A percentile compares a stretch with the other conserved stretches of the same genome.
Conservation (phyloP, 306 rosid genomes). For the Arachis hypogaea region DNA sequence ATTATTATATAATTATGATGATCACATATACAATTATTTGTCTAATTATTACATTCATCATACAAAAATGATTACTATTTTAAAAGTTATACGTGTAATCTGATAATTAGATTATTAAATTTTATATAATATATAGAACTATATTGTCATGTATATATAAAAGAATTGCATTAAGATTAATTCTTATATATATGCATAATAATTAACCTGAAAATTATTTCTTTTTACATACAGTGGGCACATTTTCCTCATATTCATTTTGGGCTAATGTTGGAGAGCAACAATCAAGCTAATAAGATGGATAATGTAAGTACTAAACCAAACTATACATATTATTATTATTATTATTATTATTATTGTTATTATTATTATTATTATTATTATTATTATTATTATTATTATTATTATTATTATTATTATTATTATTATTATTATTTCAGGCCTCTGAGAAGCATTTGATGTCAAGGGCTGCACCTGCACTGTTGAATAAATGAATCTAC, state of each 20-base stretch:
- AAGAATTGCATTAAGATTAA: too few relatives aligned
- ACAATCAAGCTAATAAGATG: slow-evolving; percentile 81
- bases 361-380: not conserved
- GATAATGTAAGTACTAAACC: slow-evolving; percentile 62
- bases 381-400: not conserved
- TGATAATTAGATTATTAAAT: too few relatives aligned
- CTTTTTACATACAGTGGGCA: slow-evolving; percentile 69
- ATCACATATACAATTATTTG: not conserved
- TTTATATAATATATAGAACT: too few relatives aligned
- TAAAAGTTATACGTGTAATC: too few relatives aligned
- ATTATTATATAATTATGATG: not conserved
- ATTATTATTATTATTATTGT: not conserved
- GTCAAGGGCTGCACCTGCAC: slow-evolving; percentile 73
- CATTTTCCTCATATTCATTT: slow-evolving; percentile 98
- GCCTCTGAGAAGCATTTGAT: slow-evolving; percentile 71
- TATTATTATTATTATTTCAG: slow-evolving; percentile 45
- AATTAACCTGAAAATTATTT: slow-evolving; percentile 1
- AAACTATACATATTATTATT: not conserved
- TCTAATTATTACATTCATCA: too few relatives aligned
- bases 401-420: not conserved
- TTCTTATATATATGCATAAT: not conserved
- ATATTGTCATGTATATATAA: too few relatives aligned
- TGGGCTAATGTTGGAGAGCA: slow-evolving; percentile 89
- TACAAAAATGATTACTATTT: too few relatives aligned
- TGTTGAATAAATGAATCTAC: slow-evolving; percentile 60